Conservation (phyloP, 306 rosid genomes). For the Medicago arabica region DNA sequence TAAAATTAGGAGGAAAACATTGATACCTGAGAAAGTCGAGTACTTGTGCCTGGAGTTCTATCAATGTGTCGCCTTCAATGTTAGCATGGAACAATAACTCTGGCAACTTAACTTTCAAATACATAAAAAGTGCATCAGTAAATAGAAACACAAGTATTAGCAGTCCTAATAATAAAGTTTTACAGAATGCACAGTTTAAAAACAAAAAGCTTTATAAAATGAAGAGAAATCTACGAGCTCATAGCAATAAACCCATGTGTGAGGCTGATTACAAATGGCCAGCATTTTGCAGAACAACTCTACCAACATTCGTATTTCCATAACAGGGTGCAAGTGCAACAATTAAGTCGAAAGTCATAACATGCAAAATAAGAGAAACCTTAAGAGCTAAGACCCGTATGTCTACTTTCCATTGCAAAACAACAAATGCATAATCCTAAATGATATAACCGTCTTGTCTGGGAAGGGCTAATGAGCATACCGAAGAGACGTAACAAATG, state of each 20-base stretch:
- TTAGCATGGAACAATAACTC: conserved; percentile 70
- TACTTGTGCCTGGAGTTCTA: conserved; percentile 61
- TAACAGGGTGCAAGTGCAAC: not conserved
- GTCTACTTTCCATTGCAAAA: not conserved
- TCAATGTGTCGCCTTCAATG: conserved; percentile 70
- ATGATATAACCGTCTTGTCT: conserved; percentile 24
- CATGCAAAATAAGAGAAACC: not conserved
- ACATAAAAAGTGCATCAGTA: conserved; percentile 35
- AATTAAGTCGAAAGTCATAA: not conserved
- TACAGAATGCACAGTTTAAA: conserved; percentile 5
- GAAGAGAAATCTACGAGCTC: conserved; percentile 31
- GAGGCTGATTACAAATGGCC: not conserved
- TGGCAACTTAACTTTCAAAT: conserved; percentile 80
- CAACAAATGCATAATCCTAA: not conserved
- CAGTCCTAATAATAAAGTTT: conserved; percentile 24
- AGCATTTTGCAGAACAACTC: not conserved
- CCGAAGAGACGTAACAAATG: conserved; percentile 92
- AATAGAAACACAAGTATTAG: conserved; percentile 29
- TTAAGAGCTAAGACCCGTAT: not conserved
- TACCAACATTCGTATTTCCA: not conserved
- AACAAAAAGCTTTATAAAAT: not conserved
- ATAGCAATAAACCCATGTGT: not conserved
- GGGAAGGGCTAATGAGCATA: conserved; percentile 45
- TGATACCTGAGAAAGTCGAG: conserved; percentile 78
- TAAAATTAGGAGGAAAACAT: conserved; percentile 26